A percentile compares a stretch with the other conserved stretches of the same genome.
phyloP scores from a whole-genome alignment of 768 basidiomycete species.

The Grammothele lineata region DNA sequence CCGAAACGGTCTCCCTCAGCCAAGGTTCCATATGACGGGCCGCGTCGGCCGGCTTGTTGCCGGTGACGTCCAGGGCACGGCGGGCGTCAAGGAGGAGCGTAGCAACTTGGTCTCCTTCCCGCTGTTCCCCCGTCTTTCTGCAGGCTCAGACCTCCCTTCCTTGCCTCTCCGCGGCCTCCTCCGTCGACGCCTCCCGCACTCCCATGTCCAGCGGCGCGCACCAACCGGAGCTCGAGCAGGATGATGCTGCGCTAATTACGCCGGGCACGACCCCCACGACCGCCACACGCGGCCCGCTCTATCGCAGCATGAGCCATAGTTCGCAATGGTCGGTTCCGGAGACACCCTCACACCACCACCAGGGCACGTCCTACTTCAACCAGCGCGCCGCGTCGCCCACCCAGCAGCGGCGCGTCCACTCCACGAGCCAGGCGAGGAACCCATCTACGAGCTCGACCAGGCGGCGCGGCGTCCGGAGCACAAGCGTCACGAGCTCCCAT shows the following conservation, averaged over 20 bases:
- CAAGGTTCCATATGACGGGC: too few species aligned
- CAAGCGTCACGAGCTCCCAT: constrained; percentile 57
- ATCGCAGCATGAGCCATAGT: constrained; percentile 38
- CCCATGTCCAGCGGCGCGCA: constrained; percentile 11
- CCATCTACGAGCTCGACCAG: constrained; percentile 50
- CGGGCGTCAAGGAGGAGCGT: too few species aligned
- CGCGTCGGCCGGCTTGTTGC: too few species aligned
- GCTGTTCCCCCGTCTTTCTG: too few species aligned
- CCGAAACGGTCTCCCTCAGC: too few species aligned
- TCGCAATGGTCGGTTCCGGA: constrained; percentile 58
- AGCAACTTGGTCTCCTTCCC: too few species aligned
- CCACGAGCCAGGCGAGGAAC: constrained; percentile 43
- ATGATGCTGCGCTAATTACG: constrained; percentile 6
- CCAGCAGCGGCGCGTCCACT: constrained; percentile 36
- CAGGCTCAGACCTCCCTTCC: too few species aligned
- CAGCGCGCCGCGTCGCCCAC: constrained; percentile 42
- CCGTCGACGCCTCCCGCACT: too few species aligned
- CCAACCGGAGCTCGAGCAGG: constrained; percentile 8
- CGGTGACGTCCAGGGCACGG: too few species aligned
- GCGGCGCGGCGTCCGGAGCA: constrained; percentile 48
- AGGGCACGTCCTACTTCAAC: constrained; percentile 65
- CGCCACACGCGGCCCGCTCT: constrained; percentile 19
- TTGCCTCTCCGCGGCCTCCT: too few species aligned
- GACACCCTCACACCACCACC: constrained; percentile 60
- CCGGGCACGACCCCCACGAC: constrained; percentile 14